Conservation (phyloP, 1,139 yeast genomes). For the Scheffersomyces lignicola region DNA sequence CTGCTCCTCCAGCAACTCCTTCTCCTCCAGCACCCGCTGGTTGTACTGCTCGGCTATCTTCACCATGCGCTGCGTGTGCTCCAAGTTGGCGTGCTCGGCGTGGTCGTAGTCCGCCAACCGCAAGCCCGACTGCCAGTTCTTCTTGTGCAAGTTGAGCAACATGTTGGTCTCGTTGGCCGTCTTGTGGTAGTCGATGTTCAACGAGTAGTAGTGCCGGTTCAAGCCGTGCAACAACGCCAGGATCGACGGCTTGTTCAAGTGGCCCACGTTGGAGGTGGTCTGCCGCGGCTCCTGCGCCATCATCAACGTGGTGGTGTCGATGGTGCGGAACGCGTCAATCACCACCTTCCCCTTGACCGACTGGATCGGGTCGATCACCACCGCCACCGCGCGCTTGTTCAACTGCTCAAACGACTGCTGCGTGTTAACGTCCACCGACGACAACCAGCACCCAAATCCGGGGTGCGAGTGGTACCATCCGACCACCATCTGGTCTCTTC, state of each 20-base stretch:
- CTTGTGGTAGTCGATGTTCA: conserved; percentile 92
- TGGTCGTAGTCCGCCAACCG: conserved; percentile 74
- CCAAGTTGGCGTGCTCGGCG: conserved; percentile 74
- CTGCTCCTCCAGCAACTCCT: conserved; percentile 83
- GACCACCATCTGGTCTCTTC: conserved; percentile 97
- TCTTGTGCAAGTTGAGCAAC: conserved; percentile 92
- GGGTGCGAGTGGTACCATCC: conserved; percentile 99
- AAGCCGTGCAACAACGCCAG: conserved; percentile 97
- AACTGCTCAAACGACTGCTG: conserved; percentile 97
- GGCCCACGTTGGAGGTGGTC: conserved; percentile 94
- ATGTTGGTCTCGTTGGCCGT: conserved; percentile 91
- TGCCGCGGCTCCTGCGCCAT: conserved; percentile 98
- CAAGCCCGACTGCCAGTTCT: conserved; percentile 94
- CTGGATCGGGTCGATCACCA: conserved; percentile 96
- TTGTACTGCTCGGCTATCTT: conserved; percentile 90
- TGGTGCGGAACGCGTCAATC: conserved; percentile 95
- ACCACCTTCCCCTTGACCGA: conserved; percentile 98
- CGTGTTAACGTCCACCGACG: conserved; percentile 95
- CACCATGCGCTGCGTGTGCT: conserved; percentile 77
- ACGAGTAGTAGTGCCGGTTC: conserved; percentile 94
- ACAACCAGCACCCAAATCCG: conserved; percentile 99
- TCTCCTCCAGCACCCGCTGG: conserved; percentile 89
- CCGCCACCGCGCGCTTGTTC: conserved; percentile 94
- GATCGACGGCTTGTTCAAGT: conserved; percentile 94
- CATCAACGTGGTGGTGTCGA: conserved; percentile 85